Conservation (phyloP, 129 eudicot species). For the Solidago caesia region DNA sequence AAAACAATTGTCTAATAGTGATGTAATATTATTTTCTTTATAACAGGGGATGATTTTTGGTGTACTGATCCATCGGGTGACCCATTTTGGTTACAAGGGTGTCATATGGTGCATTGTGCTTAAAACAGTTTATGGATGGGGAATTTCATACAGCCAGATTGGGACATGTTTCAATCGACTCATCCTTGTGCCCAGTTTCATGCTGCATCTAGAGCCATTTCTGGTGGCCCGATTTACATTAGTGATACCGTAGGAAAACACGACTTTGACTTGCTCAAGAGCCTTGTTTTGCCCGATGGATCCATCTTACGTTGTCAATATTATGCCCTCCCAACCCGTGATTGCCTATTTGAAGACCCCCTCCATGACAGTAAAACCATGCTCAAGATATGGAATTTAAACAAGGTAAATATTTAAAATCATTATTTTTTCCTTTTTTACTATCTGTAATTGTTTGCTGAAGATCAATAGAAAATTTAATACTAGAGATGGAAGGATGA, state of each 20-base stretch:
- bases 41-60: conserved; percentile 92
- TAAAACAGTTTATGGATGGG: conserved; percentile 98
- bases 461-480: no score
- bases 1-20: neutral
- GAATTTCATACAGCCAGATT: conserved; percentile 87
- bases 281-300: conserved; percentile 77
- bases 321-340: conserved; percentile 83
- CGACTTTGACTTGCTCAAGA: conserved; percentile 68
- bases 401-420: conserved; percentile 48
- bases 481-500: no score
- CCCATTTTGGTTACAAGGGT: conserved; percentile 94
- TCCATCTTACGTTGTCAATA: conserved; percentile 69
- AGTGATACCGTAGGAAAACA: conserved; percentile 87
- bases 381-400: conserved; percentile 93
- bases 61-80: conserved; percentile 91
- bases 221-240: conserved; percentile 91
- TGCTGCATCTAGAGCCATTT: conserved; percentile 93
- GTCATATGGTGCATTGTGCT: conserved; percentile 99
- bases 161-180: conserved; percentile 97
- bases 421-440: neutral
- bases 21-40: neutral
- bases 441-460: neutral
- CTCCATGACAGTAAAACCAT: conserved; percentile 84
- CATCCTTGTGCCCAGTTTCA: conserved; percentile 97
- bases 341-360: conserved; percentile 81